phyloP scores from a whole-genome alignment of 108 stramenopile genomes.

The Pseudonitzschia pungens region DNA sequence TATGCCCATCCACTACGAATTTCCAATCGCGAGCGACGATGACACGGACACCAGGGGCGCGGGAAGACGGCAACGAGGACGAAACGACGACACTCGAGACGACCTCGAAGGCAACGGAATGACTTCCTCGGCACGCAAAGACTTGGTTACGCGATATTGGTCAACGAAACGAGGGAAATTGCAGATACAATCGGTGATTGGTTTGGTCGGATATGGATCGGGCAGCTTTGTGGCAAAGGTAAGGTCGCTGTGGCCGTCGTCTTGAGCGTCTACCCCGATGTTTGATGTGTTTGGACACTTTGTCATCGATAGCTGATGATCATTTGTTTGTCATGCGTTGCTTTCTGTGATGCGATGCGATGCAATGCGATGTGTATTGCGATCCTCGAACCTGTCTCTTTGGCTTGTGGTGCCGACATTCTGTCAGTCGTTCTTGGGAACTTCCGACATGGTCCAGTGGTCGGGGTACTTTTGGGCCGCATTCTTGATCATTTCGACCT shows the following conservation, averaged over 20 bases:
- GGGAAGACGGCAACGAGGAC: background rate
- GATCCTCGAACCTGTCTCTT: background rate
- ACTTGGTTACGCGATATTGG: constrained; percentile 69
- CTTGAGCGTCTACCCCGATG: too few relatives aligned
- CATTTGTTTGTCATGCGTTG: too few relatives aligned
- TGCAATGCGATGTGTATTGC: too few relatives aligned
- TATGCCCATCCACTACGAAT: constrained; percentile 47
- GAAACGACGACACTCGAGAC: background rate
- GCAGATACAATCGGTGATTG: constrained; percentile 46
- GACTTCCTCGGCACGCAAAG: constrained; percentile 59
- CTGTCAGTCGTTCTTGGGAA: constrained; percentile 27
- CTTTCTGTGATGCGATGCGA: too few relatives aligned
- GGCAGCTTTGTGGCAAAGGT: constrained; percentile 69
- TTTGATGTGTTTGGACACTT: too few relatives aligned
- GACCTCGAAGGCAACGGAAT: constrained; percentile 31
- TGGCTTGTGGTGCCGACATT: background rate
- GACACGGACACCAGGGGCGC: background rate
- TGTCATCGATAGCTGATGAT: too few relatives aligned
- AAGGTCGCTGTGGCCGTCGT: constrained; percentile 19
- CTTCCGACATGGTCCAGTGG: constrained; percentile 27
- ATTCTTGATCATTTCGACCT: constrained; percentile 43
- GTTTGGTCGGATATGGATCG: constrained; percentile 45
- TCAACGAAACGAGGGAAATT: constrained; percentile 55
- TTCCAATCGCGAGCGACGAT: constrained; percentile 14
- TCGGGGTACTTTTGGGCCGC: constrained; percentile 24